phyloP scores from a whole-genome alignment of 768 basidiomycete genomes.

The Auriscalpium orientale region DNA sequence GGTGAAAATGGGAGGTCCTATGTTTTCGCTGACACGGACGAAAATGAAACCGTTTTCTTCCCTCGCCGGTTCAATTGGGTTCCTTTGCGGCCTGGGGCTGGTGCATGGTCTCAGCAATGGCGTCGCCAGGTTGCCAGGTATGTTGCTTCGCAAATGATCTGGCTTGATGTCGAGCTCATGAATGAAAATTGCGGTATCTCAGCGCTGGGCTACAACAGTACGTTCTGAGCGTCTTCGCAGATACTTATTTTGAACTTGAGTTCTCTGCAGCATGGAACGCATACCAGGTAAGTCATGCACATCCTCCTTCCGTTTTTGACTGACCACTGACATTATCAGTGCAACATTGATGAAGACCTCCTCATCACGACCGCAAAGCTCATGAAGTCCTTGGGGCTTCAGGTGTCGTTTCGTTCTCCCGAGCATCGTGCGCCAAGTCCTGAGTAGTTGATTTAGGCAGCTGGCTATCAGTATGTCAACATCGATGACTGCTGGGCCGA shows the following conservation, averaged over 20 bases:
- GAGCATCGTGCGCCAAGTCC: background rate
- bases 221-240: conserved; percentile 13
- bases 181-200: background rate
- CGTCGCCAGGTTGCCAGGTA: conserved; percentile 31
- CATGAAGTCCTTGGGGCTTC: conserved; percentile 45
- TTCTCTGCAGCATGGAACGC: conserved; percentile 55
- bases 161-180: conserved; percentile 1
- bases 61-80: too few relatives aligned
- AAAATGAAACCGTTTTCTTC: too few relatives aligned
- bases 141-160: background rate
- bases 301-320: background rate
- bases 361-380: conserved; percentile 41
- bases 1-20: too few relatives aligned
- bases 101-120: conserved; percentile 16
- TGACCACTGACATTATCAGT: conserved; percentile 27
- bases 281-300: conserved; percentile 40
- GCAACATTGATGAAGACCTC: conserved; percentile 48
- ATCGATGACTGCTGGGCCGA: conserved; percentile 63
- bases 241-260: conserved; percentile 4
- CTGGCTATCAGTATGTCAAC: conserved; percentile 51
- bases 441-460: conserved; percentile 30
- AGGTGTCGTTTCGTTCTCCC: conserved; percentile 21
- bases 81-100: too few relatives aligned
- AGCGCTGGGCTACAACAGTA: conserved; percentile 64
- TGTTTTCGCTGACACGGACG: too few relatives aligned